Evolutionary conservation across 2,329 filamentous ascomycete species (phyloP).

Genomic region (Leptographium wingfieldii): DNA sequence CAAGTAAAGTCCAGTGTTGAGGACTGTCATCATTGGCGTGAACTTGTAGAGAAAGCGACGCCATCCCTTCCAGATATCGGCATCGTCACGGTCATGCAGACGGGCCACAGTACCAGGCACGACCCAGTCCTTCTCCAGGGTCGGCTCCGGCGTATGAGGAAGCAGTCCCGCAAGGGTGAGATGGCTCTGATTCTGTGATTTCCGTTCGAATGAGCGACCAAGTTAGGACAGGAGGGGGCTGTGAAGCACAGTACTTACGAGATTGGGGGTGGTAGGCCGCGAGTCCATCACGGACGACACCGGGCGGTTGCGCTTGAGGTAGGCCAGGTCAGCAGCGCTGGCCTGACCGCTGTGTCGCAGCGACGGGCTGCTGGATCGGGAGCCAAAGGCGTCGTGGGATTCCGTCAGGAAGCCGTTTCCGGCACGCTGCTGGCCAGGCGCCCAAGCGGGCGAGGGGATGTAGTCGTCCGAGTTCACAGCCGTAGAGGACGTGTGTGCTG

Average conservation of each 20-base stretch:
- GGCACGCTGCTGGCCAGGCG: background rate
- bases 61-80: conserved; percentile 32
- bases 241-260: background rate
- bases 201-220: background rate
- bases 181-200: conserved; percentile 27
- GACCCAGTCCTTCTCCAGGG: conserved; percentile 20
- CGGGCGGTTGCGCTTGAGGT: conserved; percentile 7
- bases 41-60: conserved; percentile 26
- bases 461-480: conserved; percentile 10
- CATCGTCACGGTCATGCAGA: conserved; percentile 31
- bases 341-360: conserved; percentile 11
- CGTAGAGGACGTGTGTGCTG: conserved; percentile 9
- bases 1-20: conserved; percentile 28
- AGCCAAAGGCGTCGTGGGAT: conserved; percentile 5
- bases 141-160: conserved; percentile 17
- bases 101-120: conserved; percentile 23
- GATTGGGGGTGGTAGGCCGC: conserved; percentile 5
- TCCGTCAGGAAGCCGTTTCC: conserved; percentile 10
- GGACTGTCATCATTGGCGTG: conserved; percentile 25
- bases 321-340: conserved; percentile 9
- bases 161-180: conserved; percentile 28
- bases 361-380: conserved; percentile 9
- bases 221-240: background rate
- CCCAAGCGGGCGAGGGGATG: conserved; percentile 6
- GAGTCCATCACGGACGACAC: conserved; percentile 7